Conservation (phyloP, 805 yeast species). For the Saturnispora kantuleensis region DNA sequence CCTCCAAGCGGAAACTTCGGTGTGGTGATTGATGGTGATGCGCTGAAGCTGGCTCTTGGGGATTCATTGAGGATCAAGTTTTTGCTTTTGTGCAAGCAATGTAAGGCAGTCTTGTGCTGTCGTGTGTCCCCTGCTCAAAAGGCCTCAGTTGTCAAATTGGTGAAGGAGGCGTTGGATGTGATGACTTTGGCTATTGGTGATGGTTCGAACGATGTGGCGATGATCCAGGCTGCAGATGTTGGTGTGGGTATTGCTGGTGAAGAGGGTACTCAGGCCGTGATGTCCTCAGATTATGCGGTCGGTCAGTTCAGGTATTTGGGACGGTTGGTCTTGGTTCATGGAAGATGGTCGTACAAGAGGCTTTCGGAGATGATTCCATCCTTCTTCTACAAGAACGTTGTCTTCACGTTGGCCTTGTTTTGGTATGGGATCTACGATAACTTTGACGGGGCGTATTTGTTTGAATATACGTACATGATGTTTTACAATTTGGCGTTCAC, state of each 20-base stretch:
- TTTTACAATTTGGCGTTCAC: conserved; percentile 79
- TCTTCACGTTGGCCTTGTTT: conserved; percentile 62
- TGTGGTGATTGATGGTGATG: conserved; percentile 74
- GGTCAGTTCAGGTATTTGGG: conserved; percentile 72
- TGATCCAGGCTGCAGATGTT: conserved; percentile 82
- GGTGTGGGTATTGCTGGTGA: conserved; percentile 91
- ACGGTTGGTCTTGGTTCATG: conserved; percentile 63
- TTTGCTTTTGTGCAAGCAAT: conserved; percentile 63
- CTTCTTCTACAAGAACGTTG: conserved; percentile 71
- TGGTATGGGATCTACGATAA: conserved; percentile 71
- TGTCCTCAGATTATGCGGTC: conserved; percentile 80
- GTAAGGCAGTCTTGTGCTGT: conserved; percentile 76
- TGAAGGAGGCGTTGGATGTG: conserved; percentile 63
- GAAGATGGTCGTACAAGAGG: conserved; percentile 80
- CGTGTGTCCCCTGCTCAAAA: conserved; percentile 85
- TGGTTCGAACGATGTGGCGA: conserved; percentile 84
- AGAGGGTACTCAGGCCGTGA: conserved; percentile 83
- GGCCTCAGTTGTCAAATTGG: conserved; percentile 72
- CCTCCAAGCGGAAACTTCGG: conserved; percentile 63
- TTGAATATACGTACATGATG: conserved; percentile 71
- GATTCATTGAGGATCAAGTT: conserved; percentile 42
- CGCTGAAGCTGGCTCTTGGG: conserved; percentile 44
- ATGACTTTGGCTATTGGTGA: conserved; percentile 87
- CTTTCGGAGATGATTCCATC: conserved; percentile 76
- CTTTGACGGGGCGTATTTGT: conserved; percentile 72